These are phyloP conservation scores for Rhodosporidiobolus odoratus DNA, from an alignment of 768 basidiomycete genomes.

Conservation along the genomic window DNA sequence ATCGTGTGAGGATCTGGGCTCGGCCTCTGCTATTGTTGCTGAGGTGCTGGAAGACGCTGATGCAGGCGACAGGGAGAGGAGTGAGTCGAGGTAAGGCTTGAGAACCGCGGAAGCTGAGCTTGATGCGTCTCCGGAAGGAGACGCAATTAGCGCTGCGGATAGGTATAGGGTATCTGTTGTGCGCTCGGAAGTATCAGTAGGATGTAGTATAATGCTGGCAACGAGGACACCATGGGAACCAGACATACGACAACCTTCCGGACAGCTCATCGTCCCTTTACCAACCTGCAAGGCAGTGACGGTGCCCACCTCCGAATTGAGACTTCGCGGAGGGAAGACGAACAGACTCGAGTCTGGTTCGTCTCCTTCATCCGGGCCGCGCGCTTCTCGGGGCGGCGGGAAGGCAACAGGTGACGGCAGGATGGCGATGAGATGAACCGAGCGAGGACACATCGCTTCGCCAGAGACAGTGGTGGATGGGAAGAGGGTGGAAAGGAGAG, in stretches of 20 bases:
- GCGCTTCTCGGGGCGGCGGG: slow-evolving; percentile 49
- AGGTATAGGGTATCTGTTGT: slow-evolving; percentile 48
- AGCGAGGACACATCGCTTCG: neutral
- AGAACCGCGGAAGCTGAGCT: slow-evolving; percentile 1
- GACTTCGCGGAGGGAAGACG: slow-evolving; percentile 66
- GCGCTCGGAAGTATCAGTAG: neutral
- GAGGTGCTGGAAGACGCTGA: neutral
- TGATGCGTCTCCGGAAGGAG: slow-evolving; percentile 2
- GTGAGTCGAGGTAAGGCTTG: slow-evolving; percentile 21
- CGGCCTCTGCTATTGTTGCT: neutral
- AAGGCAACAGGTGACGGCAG: slow-evolving; percentile 19
- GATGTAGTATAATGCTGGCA: neutral
- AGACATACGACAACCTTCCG: slow-evolving; percentile 65
- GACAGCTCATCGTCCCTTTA: slow-evolving; percentile 67
- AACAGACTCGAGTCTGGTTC: slow-evolving; percentile 62
- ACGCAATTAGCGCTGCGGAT: slow-evolving; percentile 55
- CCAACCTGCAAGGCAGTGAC: slow-evolving; percentile 66
- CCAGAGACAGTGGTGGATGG: neutral
- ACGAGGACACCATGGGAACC: neutral
- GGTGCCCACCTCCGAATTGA: slow-evolving; percentile 48
- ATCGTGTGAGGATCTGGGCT: neutral
- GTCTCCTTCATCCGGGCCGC: neutral
- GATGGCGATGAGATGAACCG: slow-evolving; percentile 20
- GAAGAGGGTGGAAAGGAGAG: slow-evolving; percentile 16
- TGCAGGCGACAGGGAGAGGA: slow-evolving; percentile 2